Evolutionary conservation across 768 basidiomycete genomes (phyloP).

Genomic region (Aureoboletus auriporus): DNA sequence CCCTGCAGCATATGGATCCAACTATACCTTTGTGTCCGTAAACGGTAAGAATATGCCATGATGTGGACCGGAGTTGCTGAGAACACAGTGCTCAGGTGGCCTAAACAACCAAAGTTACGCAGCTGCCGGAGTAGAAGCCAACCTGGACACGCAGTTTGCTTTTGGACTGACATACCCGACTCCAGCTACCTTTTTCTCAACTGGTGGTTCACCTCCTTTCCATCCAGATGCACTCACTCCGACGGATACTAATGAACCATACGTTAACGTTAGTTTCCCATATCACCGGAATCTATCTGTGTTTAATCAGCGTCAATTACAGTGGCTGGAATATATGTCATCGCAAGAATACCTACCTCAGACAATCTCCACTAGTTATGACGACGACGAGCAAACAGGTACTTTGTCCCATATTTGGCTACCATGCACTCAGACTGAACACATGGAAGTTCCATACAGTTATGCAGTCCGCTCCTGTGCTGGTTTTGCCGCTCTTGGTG

Average conservation of each 20-base stretch:
- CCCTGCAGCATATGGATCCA: conserved; percentile 45
- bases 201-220: conserved; percentile 59
- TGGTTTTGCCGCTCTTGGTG: conserved; percentile 64
- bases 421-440: not conserved
- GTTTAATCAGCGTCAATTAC: conserved; percentile 4
- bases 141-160: conserved; percentile 65
- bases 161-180: conserved; percentile 64
- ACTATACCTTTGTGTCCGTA: conserved; percentile 51
- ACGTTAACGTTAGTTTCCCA: conserved; percentile 32
- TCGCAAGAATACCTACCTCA: conserved; percentile 45
- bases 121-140: conserved; percentile 59
- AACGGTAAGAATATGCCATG: conserved; percentile 37
- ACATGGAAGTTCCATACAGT: conserved; percentile 44
- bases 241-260: conserved; percentile 48
- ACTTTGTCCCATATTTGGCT: not conserved
- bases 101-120: conserved; percentile 52
- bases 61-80: conserved; percentile 1
- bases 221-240: conserved; percentile 41
- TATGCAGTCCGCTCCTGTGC: conserved; percentile 58
- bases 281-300: not conserved
- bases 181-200: conserved; percentile 56
- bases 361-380: conserved; percentile 70
- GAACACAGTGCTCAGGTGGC: conserved; percentile 41
- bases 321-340: conserved; percentile 65
- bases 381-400: conserved; percentile 71